Base-by-base conservation (phyloP, 495 filamentous ascomycete species). In the Aspergillus avenaceus region DNA sequence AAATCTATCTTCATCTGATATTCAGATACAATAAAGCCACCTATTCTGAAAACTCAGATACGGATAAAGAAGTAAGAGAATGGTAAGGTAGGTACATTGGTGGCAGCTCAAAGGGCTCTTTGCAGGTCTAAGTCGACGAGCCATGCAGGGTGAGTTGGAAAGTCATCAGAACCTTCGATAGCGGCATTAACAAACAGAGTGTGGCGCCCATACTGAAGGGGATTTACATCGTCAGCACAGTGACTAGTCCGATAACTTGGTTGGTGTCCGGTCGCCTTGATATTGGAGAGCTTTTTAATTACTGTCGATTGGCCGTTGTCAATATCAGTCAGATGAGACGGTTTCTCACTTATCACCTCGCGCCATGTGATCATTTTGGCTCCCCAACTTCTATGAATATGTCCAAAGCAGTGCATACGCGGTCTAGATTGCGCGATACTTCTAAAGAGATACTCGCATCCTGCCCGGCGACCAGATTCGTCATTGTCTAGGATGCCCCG, bases 371-470 rank as follows among this genome's bases (percentile, higher is more conserved):
- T 75, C 14, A 82, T 24, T 44, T 80, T 80, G 0, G 76, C 82
- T 6, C 84, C 85, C 83, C 82, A 86, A 0, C 70, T 76, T 58
- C 85, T 81, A 54, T 88, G 85, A 24, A 89, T 86, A 61, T 89
- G 85, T 4, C 86, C 85, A 51, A 88, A 90, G 58, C 83, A 87
- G 60, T 88, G 83, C 53, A 89, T 55, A 5, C 61, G 65, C 1
- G 84, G 86, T 38, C 71, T 59, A 4, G 76, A 67, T 11, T 67
- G 70, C 4, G 74, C 74, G 14, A 85, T 59, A 9, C 82, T 81
- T 0, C 61, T 64, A 23, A 88, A 82, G 12, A 89, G 68, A 34
- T 75, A 53, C 12, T 67, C 61, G 50, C 82, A 87, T 0, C 85
- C 86, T 16, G 75, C 76, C 40, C 73, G 62, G 23, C 59, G 24